Evolutionary conservation across 352 stramenopile genomes (phyloP), one percentile per base, ranked within the genome.

Genomic region (Phytophthora meadii): DNA sequence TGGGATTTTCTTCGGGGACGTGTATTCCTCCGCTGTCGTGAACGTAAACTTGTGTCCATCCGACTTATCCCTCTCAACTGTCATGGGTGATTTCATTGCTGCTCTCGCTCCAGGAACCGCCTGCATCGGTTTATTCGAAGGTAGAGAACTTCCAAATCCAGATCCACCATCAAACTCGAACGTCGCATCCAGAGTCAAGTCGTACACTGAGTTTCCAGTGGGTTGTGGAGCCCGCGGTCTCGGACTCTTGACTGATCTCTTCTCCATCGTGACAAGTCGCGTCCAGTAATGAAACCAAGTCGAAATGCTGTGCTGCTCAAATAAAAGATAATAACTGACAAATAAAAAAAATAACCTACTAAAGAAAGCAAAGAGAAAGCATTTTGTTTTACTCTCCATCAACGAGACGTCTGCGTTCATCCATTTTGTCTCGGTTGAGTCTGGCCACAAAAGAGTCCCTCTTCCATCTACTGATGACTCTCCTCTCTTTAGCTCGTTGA

Each of bases 391-490:
- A 79, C 44, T 79, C 66, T 3, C 54, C 47, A 36, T 39, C 41
- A 0, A 48, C 67, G 15, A 74, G 52, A n/a, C 73, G 63, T 40
- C 70, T 55, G 27, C 83, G 87, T 61, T 81, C 68, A 24, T 90
- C 76, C 55, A 84, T 57, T 70, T 96, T 96, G 46, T 89, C 82
- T 7, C 88, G 73, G 50, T 96, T 96, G 14, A 93, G 63, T 39
- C 86, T 75, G 53, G 82, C 82, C 15, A 96, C 84, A 54, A 96
- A 96, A 24, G 88, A 94, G 56, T 93, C 71, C 15, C 58, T 70
- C 54, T 94, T 94, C 88, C 88, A 96, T 17, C 81, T 70, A 27
- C 65, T 54, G 8, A 81, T 19, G 27, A 94, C 62, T 10, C 68
- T 57, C 9, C 63, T 65, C 4, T 90, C 78, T 37, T 79, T 80